phyloP scores from a whole-genome alignment of 2,329 filamentous ascomycete genomes.

The Bisporella sp. region DNA sequence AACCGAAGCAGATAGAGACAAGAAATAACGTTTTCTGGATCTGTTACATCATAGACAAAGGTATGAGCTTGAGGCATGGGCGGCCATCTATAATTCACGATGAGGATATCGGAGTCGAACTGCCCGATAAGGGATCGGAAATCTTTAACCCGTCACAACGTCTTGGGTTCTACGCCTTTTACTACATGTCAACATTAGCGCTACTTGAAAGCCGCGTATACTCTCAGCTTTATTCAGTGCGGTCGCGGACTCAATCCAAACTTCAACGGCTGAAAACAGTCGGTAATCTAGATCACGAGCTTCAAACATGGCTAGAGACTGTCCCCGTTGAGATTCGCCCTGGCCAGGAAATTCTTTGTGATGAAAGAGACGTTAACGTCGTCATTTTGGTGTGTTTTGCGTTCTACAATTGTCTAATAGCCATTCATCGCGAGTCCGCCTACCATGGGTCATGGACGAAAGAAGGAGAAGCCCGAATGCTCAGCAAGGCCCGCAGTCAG shows the following conservation, averaged over 20 bases:
- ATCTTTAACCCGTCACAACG: background rate
- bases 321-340: slow-evolving; percentile 11
- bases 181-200: background rate
- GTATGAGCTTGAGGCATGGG: slow-evolving; percentile 11
- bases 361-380: slow-evolving; percentile 10
- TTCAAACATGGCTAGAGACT: background rate
- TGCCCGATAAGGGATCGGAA: slow-evolving; percentile 5
- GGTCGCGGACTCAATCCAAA: background rate
- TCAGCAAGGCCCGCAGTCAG: slow-evolving; percentile 3
- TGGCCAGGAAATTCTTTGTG: slow-evolving; percentile 13
- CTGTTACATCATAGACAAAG: slow-evolving; percentile 16
- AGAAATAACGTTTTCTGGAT: slow-evolving; percentile 22
- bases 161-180: background rate
- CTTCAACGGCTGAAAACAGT: background rate
- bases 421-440: slow-evolving; percentile 14
- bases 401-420: slow-evolving; percentile 17
- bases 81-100: slow-evolving; percentile 20
- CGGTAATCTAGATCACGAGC: background rate
- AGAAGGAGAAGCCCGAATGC: slow-evolving; percentile 2
- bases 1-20: slow-evolving; percentile 12
- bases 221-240: background rate
- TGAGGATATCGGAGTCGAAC: slow-evolving; percentile 20
- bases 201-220: background rate
- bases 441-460: slow-evolving; percentile 11
- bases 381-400: slow-evolving; percentile 18